Evolutionary conservation across 176 grass and related monocot genomes (phyloP).

Genomic region (Juncus effusus): DNA sequence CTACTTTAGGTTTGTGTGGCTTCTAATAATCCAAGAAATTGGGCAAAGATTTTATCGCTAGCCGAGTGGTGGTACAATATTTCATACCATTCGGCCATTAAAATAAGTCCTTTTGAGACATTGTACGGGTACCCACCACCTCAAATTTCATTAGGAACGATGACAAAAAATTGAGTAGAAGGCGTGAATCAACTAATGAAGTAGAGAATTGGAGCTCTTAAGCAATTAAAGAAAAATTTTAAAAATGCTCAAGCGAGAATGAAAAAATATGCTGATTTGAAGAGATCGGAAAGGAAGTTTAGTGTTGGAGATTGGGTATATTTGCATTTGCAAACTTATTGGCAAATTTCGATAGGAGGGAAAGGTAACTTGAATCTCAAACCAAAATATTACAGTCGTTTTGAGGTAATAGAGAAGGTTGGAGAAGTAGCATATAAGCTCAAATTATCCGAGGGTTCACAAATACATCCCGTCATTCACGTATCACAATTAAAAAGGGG

Average conservation of each 20-base stretch:
- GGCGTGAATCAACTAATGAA: neutral
- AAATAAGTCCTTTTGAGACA: neutral
- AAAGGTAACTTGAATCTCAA: neutral
- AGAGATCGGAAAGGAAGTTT: neutral
- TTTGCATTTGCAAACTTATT: neutral
- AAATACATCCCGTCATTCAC: neutral
- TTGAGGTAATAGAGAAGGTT: neutral
- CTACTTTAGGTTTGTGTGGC: neutral
- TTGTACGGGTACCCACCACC: neutral
- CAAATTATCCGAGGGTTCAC: neutral
- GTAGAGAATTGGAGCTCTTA: neutral
- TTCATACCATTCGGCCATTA: neutral
- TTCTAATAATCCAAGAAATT: neutral
- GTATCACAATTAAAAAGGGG: neutral
- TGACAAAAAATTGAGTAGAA: neutral
- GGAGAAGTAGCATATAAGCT: neutral
- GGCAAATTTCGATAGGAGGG: neutral
- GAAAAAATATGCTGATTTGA: neutral
- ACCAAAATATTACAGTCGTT: neutral
- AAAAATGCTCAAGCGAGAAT: neutral
- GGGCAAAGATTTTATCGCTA: neutral
- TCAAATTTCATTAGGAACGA: neutral
- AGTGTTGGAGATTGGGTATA: neutral
- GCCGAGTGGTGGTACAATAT: slow-evolving; percentile 4
- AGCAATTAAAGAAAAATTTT: neutral